A percentile compares a stretch with the other conserved stretches of the same genome.
Evolutionary conservation across 2,329 filamentous ascomycete species (phyloP).

Genomic region (Geosmithia flava): DNA sequence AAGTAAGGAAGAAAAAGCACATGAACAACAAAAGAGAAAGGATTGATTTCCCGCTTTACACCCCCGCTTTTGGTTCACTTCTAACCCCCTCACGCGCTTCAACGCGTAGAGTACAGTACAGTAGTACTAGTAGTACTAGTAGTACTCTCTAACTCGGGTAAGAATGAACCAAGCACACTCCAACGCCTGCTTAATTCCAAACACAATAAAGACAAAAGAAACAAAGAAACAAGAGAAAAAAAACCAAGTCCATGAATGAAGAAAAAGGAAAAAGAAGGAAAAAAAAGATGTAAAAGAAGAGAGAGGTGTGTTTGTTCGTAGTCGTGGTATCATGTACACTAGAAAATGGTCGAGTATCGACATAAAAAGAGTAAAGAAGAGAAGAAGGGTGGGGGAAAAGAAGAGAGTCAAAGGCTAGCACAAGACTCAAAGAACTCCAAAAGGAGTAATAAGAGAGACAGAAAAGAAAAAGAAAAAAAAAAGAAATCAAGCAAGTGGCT

Average conservation of each 20-base stretch:
- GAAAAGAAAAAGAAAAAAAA: background rate
- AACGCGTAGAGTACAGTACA: too few relatives aligned
- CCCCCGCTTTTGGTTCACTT: too few relatives aligned
- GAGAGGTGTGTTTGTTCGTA: background rate
- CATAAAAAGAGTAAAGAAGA: background rate
- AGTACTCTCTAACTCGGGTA: too few relatives aligned
- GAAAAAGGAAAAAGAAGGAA: background rate
- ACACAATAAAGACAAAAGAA: background rate
- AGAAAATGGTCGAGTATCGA: conserved; percentile 2
- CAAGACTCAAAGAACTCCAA: too few relatives aligned
- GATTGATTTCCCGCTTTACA: too few relatives aligned
- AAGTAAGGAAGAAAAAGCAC: too few relatives aligned
- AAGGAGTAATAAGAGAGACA: too few relatives aligned
- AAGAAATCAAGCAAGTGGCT: conserved; percentile 37
- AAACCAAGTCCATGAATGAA: background rate
- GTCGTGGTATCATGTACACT: conserved; percentile 6
- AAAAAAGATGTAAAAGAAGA: too few relatives aligned
- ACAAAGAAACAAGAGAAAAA: background rate
- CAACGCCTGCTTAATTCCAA: background rate
- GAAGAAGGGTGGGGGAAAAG: background rate
- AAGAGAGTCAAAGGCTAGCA: background rate
- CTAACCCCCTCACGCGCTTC: too few relatives aligned
- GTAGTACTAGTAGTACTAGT: too few relatives aligned
- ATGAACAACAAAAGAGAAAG: too few relatives aligned
- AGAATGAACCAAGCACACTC: background rate